These are phyloP conservation scores for Rhodotorula sp. DNA, from an alignment of 1,284 basidiomycete species.

Conservation along the genomic window DNA sequence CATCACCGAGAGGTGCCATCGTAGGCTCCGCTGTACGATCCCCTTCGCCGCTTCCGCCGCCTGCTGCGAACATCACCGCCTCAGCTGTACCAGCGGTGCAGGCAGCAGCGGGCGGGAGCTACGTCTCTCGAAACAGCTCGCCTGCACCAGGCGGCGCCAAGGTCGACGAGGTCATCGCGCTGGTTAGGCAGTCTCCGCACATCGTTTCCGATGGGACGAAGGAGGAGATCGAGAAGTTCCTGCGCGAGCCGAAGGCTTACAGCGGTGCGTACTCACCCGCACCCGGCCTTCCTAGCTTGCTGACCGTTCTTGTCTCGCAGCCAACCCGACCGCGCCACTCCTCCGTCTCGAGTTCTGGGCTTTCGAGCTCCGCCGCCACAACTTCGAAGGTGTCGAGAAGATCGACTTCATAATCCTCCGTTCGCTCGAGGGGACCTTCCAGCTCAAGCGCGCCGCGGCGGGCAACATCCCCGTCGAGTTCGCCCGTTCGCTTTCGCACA, in stretches of 20 bases:
- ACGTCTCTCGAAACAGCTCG: slow-evolving; percentile 19
- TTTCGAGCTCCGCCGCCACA: slow-evolving; percentile 30
- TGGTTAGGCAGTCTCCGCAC: slow-evolving; percentile 25
- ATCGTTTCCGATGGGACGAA: slow-evolving; percentile 31
- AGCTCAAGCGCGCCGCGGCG: slow-evolving; percentile 25
- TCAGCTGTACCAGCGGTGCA: neutral
- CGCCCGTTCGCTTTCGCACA: slow-evolving; percentile 27
- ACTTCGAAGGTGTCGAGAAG: slow-evolving; percentile 27
- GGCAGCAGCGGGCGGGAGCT: neutral
- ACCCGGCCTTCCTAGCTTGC: neutral
- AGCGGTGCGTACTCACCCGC: slow-evolving; percentile 7
- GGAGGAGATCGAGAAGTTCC: slow-evolving; percentile 32
- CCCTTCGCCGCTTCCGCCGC: neutral
- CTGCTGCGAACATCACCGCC: neutral
- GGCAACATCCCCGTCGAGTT: slow-evolving; percentile 29
- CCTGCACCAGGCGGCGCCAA: slow-evolving; percentile 6
- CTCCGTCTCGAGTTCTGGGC: slow-evolving; percentile 29
- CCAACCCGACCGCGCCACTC: slow-evolving; percentile 6
- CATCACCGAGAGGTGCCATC: neutral
- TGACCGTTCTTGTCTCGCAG: neutral
- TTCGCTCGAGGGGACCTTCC: slow-evolving; percentile 21
- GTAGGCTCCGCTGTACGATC: neutral
- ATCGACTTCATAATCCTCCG: slow-evolving; percentile 39
- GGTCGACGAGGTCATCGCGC: slow-evolving; percentile 23
- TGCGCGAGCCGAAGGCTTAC: slow-evolving; percentile 29